Conservation (phyloP, 352 stramenopile species). For the Paralagenidium karlingii region DNA sequence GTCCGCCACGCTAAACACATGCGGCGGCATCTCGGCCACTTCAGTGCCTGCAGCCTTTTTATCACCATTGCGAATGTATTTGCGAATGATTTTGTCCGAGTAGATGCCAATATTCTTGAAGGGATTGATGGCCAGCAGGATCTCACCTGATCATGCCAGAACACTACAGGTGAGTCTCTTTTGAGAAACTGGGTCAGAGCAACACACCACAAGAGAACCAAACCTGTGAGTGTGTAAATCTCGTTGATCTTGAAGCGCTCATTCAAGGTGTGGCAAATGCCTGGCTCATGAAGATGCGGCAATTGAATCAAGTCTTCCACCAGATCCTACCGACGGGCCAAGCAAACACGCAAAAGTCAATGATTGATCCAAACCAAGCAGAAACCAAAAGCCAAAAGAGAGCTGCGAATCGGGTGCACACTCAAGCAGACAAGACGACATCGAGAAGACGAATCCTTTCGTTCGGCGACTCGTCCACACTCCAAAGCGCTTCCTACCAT, state of each 20-base stretch:
- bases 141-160: conserved; percentile 34
- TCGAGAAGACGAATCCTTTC: no score
- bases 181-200: no score
- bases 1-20: conserved; percentile 87
- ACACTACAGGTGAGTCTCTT: no score
- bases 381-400: no score
- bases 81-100: conserved; percentile 77
- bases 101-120: conserved; percentile 82
- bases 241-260: conserved; percentile 88
- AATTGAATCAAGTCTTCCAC: conserved; percentile 90
- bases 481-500: no score
- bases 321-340: conserved; percentile 59
- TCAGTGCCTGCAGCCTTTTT: conserved; percentile 51
- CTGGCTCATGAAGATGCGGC: conserved; percentile 89
- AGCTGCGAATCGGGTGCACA: no score
- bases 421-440: no score
- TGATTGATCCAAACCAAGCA: no score
- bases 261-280: conserved; percentile 88
- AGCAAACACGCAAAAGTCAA: no score
- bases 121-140: conserved; percentile 80
- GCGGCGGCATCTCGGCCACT: conserved; percentile 69
- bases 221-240: conserved; percentile 87
- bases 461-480: no score
- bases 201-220: not conserved
- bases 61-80: conserved; percentile 77